These are phyloP conservation scores for Wickerhamomyces rabaulensis DNA, from an alignment of 805 yeast genomes.

Conservation along the genomic window DNA sequence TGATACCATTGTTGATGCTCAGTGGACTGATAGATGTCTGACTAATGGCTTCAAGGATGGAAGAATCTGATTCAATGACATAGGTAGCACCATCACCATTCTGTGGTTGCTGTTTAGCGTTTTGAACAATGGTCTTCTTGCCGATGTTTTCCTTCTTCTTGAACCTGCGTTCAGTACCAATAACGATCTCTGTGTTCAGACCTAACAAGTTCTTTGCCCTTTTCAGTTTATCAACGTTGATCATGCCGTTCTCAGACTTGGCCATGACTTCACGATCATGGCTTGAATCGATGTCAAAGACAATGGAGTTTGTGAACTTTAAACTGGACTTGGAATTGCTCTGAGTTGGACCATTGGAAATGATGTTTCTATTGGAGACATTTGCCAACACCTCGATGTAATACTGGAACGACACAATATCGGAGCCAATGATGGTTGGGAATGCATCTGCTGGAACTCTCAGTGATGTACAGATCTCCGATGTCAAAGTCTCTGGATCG, in stretches of 20 bases:
- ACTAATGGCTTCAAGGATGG: constrained; percentile 13
- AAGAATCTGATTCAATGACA: constrained; percentile 1
- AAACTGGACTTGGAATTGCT: constrained; percentile 21
- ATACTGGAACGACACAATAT: constrained; percentile 74
- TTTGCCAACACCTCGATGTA: constrained; percentile 81
- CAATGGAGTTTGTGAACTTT: constrained; percentile 19
- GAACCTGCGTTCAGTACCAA: constrained; percentile 64
- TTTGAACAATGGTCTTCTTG: constrained; percentile 9
- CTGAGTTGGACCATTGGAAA: constrained; percentile 16
- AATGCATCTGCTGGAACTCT: constrained; percentile 81
- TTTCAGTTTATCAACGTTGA: constrained; percentile 77
- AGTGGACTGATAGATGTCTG: constrained; percentile 23
- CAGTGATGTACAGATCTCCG: constrained; percentile 56
- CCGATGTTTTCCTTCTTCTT: constrained; percentile 11
- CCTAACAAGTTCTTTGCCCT: constrained; percentile 73
- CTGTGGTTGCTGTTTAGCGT: constrained; percentile 3
- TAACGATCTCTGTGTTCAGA: constrained; percentile 71
- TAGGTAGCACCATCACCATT: neutral
- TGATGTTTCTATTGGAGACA: constrained; percentile 53
- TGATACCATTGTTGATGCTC: constrained; percentile 10
- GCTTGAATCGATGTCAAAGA: constrained; percentile 20
- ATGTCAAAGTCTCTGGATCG: constrained; percentile 57
- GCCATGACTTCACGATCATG: constrained; percentile 18
- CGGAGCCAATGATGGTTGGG: constrained; percentile 73
- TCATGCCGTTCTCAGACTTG: constrained; percentile 33